Conservation (phyloP, 2,329 filamentous ascomycete species). For the Talaromyces atroroseus region DNA sequence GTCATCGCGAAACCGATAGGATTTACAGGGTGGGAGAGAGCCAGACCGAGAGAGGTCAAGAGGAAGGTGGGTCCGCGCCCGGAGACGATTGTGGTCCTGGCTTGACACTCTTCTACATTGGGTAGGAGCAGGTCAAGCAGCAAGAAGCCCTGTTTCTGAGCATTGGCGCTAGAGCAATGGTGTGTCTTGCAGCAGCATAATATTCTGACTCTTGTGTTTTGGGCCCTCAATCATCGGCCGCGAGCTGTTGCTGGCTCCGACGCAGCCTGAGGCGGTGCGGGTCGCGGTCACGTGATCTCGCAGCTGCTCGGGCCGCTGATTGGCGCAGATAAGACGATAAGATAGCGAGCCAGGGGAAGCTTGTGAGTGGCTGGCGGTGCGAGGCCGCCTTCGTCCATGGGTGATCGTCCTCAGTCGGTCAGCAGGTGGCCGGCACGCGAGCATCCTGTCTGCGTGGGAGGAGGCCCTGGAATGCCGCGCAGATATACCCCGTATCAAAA, state of each 20-base stretch:
- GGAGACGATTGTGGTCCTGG: background rate
- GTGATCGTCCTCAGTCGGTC: background rate
- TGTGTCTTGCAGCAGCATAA: background rate
- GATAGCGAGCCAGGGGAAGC: background rate
- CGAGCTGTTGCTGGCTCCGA: background rate
- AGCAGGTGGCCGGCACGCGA: constrained; percentile 3
- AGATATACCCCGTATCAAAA: too few species aligned
- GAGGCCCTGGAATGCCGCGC: too few species aligned
- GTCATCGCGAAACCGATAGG: background rate
- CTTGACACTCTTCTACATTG: background rate
- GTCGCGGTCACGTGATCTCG: background rate
- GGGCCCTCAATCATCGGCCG: background rate
- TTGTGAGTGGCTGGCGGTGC: background rate
- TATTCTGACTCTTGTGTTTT: background rate
- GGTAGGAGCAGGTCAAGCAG: background rate
- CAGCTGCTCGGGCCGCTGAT: background rate
- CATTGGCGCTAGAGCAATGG: background rate
- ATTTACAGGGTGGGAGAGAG: background rate
- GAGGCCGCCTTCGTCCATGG: background rate
- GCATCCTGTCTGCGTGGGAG: background rate
- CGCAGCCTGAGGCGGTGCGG: background rate
- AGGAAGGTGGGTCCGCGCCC: background rate
- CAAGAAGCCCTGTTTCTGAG: background rate
- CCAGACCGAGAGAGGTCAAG: background rate
- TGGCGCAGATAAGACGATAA: constrained; percentile 16